phyloP scores from a whole-genome alignment of 257 asterid species.

The Ophiorrhiza pumila region DNA sequence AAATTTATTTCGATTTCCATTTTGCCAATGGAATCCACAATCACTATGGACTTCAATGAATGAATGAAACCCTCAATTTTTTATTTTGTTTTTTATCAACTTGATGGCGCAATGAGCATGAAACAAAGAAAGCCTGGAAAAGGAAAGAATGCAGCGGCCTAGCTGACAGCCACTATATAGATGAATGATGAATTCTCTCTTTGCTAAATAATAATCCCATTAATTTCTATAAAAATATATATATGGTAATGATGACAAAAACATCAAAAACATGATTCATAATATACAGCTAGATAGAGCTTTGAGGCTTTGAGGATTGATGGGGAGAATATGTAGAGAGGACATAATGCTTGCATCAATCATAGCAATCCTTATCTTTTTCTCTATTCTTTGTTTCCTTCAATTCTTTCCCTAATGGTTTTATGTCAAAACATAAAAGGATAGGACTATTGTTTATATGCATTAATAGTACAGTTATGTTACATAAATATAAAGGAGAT shows the following conservation, averaged over 20 bases:
- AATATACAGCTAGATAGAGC: slow-evolving; percentile 4
- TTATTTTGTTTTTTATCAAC: not conserved
- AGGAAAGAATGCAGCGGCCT: not conserved
- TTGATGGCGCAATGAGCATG: not conserved
- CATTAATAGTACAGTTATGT: not conserved
- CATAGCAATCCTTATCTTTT: not conserved
- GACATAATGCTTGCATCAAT: slow-evolving; percentile 10
- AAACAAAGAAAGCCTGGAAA: not conserved
- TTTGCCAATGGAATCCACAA: not conserved
- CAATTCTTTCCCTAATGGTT: not conserved
- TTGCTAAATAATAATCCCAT: no score
- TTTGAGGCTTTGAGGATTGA: not conserved
- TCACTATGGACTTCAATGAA: not conserved
- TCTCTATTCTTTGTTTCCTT: not conserved
- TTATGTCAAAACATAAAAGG: not conserved
- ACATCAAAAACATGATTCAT: slow-evolving; percentile 4
- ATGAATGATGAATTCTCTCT: slow-evolving; percentile 3
- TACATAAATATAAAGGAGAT: no score
- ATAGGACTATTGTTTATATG: no score
- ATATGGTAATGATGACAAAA: slow-evolving; percentile 16
- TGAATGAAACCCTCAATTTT: not conserved
- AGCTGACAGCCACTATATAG: slow-evolving; percentile 10
- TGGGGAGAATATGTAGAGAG: not conserved
- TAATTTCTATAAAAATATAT: not conserved
- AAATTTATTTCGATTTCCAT: not conserved